phyloP scores from a whole-genome alignment of 768 basidiomycete genomes.

The Crepidotus variabilis region DNA sequence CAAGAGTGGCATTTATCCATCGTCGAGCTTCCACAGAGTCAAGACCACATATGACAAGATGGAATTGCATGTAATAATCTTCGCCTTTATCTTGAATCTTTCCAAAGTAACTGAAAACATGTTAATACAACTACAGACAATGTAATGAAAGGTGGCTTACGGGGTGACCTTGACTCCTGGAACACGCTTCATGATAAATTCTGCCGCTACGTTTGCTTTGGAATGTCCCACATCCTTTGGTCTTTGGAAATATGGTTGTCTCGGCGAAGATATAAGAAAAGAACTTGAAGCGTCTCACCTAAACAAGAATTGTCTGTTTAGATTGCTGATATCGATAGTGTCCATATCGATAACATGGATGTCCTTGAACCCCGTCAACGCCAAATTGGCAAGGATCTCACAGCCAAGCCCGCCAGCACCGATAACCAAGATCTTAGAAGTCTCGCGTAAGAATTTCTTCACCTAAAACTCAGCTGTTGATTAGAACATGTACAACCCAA shows the following conservation, averaged over 20 bases:
- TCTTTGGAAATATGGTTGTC: conserved; percentile 33
- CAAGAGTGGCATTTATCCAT: conserved; percentile 98
- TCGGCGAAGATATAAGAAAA: not conserved
- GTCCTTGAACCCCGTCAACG: conserved; percentile 94
- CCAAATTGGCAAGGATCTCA: conserved; percentile 96
- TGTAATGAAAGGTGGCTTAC: conserved; percentile 45
- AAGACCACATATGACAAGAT: conserved; percentile 93
- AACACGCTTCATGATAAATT: conserved; percentile 95
- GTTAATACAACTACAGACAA: not conserved
- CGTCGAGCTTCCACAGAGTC: conserved; percentile 96
- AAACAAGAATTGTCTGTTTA: conserved; percentile 98
- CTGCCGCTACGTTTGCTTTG: conserved; percentile 92
- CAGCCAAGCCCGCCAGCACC: conserved; percentile 97
- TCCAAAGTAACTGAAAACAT: conserved; percentile 71
- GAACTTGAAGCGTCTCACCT: conserved; percentile 48
- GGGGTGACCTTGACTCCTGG: conserved; percentile 96
- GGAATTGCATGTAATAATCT: conserved; percentile 95
- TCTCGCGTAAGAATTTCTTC: conserved; percentile 77
- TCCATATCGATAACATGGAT: conserved; percentile 99
- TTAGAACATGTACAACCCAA: not conserved
- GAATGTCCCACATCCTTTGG: conserved; percentile 89
- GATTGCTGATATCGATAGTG: conserved; percentile 98
- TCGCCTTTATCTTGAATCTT: conserved; percentile 98
- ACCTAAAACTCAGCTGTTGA: conserved; percentile 47
- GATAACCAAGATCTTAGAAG: conserved; percentile 94